Conservation (phyloP, 495 filamentous ascomycete species). For the Penicillium verhagenii region DNA sequence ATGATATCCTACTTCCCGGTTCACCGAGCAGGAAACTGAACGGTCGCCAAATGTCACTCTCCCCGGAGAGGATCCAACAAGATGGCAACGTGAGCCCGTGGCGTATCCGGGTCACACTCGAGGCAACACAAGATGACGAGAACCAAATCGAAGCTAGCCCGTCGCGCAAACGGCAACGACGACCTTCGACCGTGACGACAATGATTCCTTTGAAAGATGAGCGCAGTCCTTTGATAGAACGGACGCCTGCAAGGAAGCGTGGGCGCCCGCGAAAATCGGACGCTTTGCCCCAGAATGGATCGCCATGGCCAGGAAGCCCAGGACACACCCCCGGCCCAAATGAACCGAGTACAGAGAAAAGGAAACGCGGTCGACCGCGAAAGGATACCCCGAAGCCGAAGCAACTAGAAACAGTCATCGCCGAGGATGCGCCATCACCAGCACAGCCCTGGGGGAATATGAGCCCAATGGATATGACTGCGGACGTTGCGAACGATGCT, state of each 20-base stretch:
- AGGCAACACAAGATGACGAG: slow-evolving; percentile 54
- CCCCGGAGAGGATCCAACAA: slow-evolving; percentile 36
- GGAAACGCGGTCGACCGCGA: slow-evolving; percentile 40
- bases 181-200: slow-evolving; percentile 46
- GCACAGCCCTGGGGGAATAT: slow-evolving; percentile 8
- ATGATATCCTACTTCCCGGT: slow-evolving; percentile 45
- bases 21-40: slow-evolving; percentile 39
- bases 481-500: slow-evolving; percentile 11
- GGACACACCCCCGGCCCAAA: slow-evolving; percentile 31
- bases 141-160: slow-evolving; percentile 27
- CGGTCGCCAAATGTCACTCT: slow-evolving; percentile 32
- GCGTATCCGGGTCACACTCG: slow-evolving; percentile 57
- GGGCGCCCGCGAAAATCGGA: slow-evolving; percentile 50
- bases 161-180: slow-evolving; percentile 36
- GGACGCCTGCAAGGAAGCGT: slow-evolving; percentile 38
- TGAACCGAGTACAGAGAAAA: slow-evolving; percentile 24
- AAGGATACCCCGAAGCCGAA: slow-evolving; percentile 31
- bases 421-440: slow-evolving; percentile 20
- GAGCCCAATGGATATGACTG: slow-evolving; percentile 26
- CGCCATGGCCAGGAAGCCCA: slow-evolving; percentile 37
- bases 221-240: slow-evolving; percentile 26
- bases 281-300: slow-evolving; percentile 24
- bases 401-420: slow-evolving; percentile 9
- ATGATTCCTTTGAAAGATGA: slow-evolving; percentile 56
- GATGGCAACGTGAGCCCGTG: slow-evolving; percentile 51